Base-by-base conservation (phyloP, 768 basidiomycete genomes). In the Daedalea quercina region DNA sequence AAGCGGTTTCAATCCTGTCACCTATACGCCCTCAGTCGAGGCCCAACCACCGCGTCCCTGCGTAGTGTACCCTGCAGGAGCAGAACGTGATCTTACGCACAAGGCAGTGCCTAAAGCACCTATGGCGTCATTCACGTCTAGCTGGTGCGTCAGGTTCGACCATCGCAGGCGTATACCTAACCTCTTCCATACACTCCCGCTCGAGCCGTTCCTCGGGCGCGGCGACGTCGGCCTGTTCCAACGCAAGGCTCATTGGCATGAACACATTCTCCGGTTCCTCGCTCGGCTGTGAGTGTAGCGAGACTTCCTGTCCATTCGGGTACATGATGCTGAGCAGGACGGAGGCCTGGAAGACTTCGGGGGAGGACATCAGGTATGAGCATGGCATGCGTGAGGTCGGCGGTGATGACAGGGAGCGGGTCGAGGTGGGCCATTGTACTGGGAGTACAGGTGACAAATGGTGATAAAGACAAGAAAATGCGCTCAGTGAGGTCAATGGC, bases 191-290 rank as follows among this genome's bases (percentile, higher is more conserved):
- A 4, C 6, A 11, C 28, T 31, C 28, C 28, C 6, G 11, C 6
- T 11, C 28, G 11, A 31, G 28, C 28, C 28, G 6, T 11, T 44
- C 56, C 8, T 45, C 40, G 15, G 43, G 41, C 22, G 62, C 64
- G 1, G 64, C 35, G 44, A 54, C 55, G 33, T 55, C 54, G 9
- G 61, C 61, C 50, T 63, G 55, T 46, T 55, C 58, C 34, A 49
- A 51, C 15, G 67, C 69, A 19, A 64, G 57, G 44, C 63, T 66
- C 67, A 75, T 68, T 2, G 79, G 75, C 2, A 71, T 68, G 26
- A 83, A 69, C 34, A 65, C 67, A 35, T 82, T 68, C 3, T 69
- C 61, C 2, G 83, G 83, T 53, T 82, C 81, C 17, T 79, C 73
- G 23, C 70, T 59, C 54, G 19, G 60, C 62, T 12, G 64, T 64